Evolutionary conservation across 1,139 yeast genomes (phyloP).

Genomic region (Debaryomycetaceae sp.): DNA sequence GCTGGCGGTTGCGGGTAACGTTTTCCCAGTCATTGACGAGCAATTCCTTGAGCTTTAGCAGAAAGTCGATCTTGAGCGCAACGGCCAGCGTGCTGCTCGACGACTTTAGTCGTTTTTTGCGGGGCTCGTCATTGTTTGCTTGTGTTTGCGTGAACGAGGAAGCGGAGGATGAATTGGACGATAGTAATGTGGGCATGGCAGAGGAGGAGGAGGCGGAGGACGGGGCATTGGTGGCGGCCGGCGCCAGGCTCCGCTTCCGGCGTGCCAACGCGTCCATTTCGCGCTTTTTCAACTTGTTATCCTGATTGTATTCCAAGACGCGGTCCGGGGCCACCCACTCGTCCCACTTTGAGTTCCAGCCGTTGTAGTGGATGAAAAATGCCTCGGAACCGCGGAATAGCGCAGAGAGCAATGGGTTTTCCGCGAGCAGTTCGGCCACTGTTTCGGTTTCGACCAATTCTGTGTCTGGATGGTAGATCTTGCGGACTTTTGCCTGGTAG

Average conservation of each 20-base stretch:
- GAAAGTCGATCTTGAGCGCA: constrained; percentile 6
- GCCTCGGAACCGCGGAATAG: constrained; percentile 29
- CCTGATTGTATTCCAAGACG: constrained; percentile 58
- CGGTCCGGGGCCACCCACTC: constrained; percentile 83
- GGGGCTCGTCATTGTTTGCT: neutral
- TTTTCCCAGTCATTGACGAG: constrained; percentile 92
- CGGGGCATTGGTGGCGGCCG: neutral
- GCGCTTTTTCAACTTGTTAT: constrained; percentile 54
- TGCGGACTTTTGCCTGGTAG: constrained; percentile 77
- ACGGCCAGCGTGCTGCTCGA: constrained; percentile 1
- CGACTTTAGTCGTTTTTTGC: constrained; percentile 3
- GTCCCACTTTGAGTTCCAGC: constrained; percentile 96
- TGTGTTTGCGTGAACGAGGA: no score
- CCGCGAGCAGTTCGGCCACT: constrained; percentile 20
- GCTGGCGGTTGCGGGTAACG: constrained; percentile 67
- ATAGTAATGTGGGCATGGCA: no score
- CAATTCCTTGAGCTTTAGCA: constrained; percentile 42
- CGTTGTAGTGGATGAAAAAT: constrained; percentile 79
- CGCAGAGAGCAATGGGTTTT: constrained; percentile 22
- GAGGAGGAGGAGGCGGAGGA: neutral
- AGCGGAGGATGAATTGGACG: no score
- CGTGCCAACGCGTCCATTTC: constrained; percentile 40
- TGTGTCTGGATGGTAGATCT: constrained; percentile 46
- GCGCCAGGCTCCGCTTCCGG: constrained; percentile 4
- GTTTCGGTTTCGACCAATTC: constrained; percentile 31